Percentiles rank a stretch among this genome's conserved stretches.
phyloP scores from a whole-genome alignment of 176 grass and related monocot genomes.

The Urochloa ruziziensis region DNA sequence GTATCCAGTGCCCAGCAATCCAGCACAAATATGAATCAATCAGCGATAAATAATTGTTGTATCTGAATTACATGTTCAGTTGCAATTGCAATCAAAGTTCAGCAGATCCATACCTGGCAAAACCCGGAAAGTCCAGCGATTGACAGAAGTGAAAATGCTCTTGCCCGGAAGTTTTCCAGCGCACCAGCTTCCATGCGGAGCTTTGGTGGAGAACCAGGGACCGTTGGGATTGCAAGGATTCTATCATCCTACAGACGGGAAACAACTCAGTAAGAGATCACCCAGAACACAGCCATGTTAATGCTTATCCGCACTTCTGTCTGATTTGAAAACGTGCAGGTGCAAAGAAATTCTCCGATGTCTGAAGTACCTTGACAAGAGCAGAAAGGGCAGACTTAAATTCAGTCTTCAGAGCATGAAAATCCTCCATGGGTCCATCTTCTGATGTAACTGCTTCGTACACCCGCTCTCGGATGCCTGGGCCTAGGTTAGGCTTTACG shows the following conservation, averaged over 20 bases:
- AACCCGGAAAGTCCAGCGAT: constrained; percentile 75
- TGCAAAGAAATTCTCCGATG: not conserved
- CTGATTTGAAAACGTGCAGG: not conserved
- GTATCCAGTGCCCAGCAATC: not conserved
- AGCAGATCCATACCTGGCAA: constrained; percentile 57
- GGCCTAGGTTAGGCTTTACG: constrained; percentile 71
- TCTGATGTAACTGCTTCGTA: constrained; percentile 45
- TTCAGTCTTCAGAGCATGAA: constrained; percentile 47
- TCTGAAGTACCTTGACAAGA: constrained; percentile 57
- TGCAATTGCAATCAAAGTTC: not conserved
- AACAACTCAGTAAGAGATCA: not conserved
- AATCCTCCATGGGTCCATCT: constrained; percentile 46
- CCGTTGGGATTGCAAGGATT: constrained; percentile 73
- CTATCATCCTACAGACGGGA: constrained; percentile 40
- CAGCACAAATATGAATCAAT: not conserved
- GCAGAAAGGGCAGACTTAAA: constrained; percentile 49
- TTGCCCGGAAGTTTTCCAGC: constrained; percentile 54
- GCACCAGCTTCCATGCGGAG: constrained; percentile 46
- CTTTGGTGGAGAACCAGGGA: constrained; percentile 78
- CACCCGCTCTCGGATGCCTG: constrained; percentile 67
- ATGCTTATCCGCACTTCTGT: not conserved
- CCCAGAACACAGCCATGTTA: not conserved
- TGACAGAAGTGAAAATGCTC: constrained; percentile 78
- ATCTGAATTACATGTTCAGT: not conserved
- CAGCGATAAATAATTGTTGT: not conserved